Evolutionary conservation across 1,284 basidiomycete species (phyloP), one percentile per base, ranked within the genome.

Genomic region (Puccinia triticina): DNA sequence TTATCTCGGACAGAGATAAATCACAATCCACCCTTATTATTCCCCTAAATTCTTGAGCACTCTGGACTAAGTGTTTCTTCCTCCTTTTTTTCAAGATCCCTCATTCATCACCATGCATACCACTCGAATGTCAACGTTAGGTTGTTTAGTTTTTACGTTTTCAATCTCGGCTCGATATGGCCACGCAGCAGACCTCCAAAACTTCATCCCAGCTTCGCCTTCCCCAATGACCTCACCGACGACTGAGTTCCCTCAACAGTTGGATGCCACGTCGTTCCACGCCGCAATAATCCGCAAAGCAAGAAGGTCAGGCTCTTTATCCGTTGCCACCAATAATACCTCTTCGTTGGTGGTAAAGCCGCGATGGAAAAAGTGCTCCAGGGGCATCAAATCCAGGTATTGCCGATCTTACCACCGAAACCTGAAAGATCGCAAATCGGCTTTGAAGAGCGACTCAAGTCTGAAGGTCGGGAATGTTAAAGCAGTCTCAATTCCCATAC

Each of bases 371-470:
- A 61, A 61, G 59, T 61, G 59, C 29, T 61, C 59, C 12, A 29
- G 59, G 21, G 59, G 59, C 26, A 61, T 61, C 59, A 61, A 61
- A n/a, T 61, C 59, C 59, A 61, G 59, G 18, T 61, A 61, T 29
- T 61, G 59, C 59, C 59, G 59, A 61, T 61, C 59, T 34, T 61
- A 61, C 59, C 59, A 61, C 29, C 59, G 59, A 34, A 61, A 61
- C 5, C 14, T 61, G 59, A 61, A 61, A 61, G 16, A 61, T 16
- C 59, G 34, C n/a, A 57, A 57, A 26, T n/a, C 12, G 5, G n/a
- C 23, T 29, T 29, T 57, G 55, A 26, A 57, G 55, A 26, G 4
- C 23, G 55, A n/a, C 26, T 10, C 55, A 7, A 26, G 26, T 10
- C 55, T 29, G n/a, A 26, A 57, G 55, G 23, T 57, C 26, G n/a